Base-by-base conservation (phyloP, 768 basidiomycete genomes). In the Suillus lakei region DNA sequence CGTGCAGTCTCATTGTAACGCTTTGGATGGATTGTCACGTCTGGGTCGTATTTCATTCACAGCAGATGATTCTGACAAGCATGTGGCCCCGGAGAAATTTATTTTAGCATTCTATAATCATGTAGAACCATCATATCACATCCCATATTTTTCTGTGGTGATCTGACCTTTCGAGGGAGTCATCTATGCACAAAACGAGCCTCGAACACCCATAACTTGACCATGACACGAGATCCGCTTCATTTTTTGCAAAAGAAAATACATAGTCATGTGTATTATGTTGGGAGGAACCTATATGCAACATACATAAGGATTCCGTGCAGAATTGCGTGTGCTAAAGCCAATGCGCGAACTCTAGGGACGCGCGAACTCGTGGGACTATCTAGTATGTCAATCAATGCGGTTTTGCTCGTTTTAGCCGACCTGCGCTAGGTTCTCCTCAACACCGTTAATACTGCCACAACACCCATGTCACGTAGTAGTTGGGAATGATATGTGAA, bases 31-130 rank as follows among this genome's bases (percentile, higher is more conserved):
- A 41, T 41, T 41, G 39, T 41, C 39, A 41, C 6, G 16, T 41
- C 39, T 41, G 0, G 39, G 16, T 6, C 6, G 1, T 18, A 41
- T 41, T 18, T 41, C 18, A 0, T 18, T 41, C 73, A 78, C 18
- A 3, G 41, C 21, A 15, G 8, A 41, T 23, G 12, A 23, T 64
- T 21, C n/a, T 15, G 23, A 7, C 28, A 16, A 39, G 51, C 9
- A 51, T 28, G 50, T 51, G 6, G 28, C 26, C 28, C 26, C 50
- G 7, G 50, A 30, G 6, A 15, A 13, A 23, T 51, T 28, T 51
- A 51, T 30, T 51, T 51, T 51, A 51, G 15, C 21, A 51, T 30
- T n/a, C 12, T 15, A 13, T 50, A 6, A 16, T 28, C 50, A 51
- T 28, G 50, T 51, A 28, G 26, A 51, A 28, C 28, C 21, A 30